Evolutionary conservation across 2,329 filamentous ascomycete genomes (phyloP).

Genomic region (Xylaria hypoxylon): DNA sequence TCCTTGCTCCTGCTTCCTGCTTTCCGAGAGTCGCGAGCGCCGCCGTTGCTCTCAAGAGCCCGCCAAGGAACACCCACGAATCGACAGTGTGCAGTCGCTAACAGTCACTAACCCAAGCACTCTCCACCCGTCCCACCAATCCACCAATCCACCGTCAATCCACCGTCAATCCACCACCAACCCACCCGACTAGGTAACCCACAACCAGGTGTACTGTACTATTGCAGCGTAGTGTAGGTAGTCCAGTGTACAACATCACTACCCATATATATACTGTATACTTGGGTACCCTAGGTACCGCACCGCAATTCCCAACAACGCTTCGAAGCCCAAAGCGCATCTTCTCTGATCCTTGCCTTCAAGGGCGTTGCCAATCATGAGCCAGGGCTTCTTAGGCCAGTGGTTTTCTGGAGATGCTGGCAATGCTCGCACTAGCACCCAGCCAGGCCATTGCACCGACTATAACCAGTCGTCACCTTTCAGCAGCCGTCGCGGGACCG

Average conservation of each 20-base stretch:
- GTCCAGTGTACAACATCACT: background rate
- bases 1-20: background rate
- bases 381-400: conserved; percentile 44
- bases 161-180: conserved; percentile 7
- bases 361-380: conserved; percentile 43
- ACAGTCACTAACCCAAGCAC: conserved; percentile 16
- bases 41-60: conserved; percentile 22
- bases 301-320: conserved; percentile 31
- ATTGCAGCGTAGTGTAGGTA: too few relatives aligned
- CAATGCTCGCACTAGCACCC: conserved; percentile 34
- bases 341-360: conserved; percentile 30
- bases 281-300: background rate
- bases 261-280: conserved; percentile 1
- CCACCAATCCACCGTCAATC: conserved; percentile 14
- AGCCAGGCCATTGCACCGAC: conserved; percentile 37
- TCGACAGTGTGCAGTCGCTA: conserved; percentile 30
- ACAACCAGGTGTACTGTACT: too few relatives aligned
- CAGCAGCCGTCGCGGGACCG: conserved; percentile 38
- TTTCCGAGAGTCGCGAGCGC: conserved; percentile 26
- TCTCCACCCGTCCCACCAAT: conserved; percentile 34
- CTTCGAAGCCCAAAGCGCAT: conserved; percentile 3
- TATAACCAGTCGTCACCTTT: conserved; percentile 31
- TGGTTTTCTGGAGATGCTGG: conserved; percentile 48
- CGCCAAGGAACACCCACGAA: conserved; percentile 37
- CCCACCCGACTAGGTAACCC: too few relatives aligned